Percentiles rank a stretch among this genome's conserved stretches.
Evolutionary conservation across 1,284 basidiomycete genomes (phyloP).

Genomic region (Golubevia sp.): DNA sequence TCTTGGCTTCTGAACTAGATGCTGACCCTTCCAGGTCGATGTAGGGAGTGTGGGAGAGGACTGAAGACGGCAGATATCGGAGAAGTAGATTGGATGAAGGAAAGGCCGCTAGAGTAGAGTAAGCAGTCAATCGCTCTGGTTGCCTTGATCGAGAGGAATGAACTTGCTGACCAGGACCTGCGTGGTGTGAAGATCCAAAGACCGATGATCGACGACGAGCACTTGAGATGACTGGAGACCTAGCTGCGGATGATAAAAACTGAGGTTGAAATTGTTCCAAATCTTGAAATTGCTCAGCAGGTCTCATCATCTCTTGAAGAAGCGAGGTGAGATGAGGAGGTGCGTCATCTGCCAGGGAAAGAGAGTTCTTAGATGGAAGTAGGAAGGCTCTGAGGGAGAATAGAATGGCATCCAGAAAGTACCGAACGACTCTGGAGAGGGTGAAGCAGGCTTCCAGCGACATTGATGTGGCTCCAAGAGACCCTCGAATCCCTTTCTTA

Average conservation of each 20-base stretch:
- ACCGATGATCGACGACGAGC: too few species aligned
- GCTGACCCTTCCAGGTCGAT: neutral
- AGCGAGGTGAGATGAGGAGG: too few species aligned
- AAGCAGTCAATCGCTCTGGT: neutral
- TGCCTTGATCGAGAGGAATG: neutral
- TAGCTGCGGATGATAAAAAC: too few species aligned
- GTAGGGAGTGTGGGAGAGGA: neutral
- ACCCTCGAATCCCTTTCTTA: neutral
- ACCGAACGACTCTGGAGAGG: neutral
- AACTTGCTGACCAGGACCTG: neutral
- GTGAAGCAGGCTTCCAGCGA: neutral
- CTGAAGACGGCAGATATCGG: neutral
- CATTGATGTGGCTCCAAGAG: neutral
- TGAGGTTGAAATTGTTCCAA: too few species aligned
- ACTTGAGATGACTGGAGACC: too few species aligned
- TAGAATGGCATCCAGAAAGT: neutral
- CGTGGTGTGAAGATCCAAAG: too few species aligned
- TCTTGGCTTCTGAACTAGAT: neutral
- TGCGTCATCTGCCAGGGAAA: too few species aligned
- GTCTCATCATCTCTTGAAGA: too few species aligned
- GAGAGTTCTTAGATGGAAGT: neutral
- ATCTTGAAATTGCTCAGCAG: too few species aligned
- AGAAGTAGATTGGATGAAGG: neutral
- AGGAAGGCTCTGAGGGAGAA: neutral
- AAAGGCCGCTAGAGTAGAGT: neutral